Evolutionary conservation across 2,329 filamentous ascomycete species (phyloP).

Genomic region (Curvularia verruculosa): DNA sequence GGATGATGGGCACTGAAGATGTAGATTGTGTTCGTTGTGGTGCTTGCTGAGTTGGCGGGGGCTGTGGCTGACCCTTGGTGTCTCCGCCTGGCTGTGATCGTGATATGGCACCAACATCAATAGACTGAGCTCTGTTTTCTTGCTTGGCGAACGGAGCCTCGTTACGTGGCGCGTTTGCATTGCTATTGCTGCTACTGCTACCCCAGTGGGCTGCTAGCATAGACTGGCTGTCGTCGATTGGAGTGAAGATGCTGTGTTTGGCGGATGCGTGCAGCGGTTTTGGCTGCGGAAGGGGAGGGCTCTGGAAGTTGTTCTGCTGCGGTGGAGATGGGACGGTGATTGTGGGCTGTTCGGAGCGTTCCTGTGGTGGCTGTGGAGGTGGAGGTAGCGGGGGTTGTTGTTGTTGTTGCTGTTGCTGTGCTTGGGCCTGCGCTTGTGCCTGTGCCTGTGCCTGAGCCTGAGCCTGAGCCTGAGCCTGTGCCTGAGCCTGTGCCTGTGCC

Average conservation of each 20-base stretch:
- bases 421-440: conserved; percentile 57
- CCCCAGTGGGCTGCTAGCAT: conserved; percentile 81
- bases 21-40: conserved; percentile 62
- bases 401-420: conserved; percentile 61
- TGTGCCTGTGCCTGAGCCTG: conserved; percentile 12
- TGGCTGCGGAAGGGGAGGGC: conserved; percentile 63
- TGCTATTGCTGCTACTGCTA: conserved; percentile 57
- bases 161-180: conserved; percentile 53
- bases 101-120: conserved; percentile 64
- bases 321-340: conserved; percentile 57
- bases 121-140: conserved; percentile 65
- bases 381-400: conserved; percentile 71
- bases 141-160: conserved; percentile 54
- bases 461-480: conserved; percentile 62
- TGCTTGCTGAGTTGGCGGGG: conserved; percentile 35
- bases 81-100: conserved; percentile 50
- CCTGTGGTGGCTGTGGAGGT: conserved; percentile 74
- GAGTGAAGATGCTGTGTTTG: conserved; percentile 93
- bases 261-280: conserved; percentile 69
- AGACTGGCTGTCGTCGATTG: conserved; percentile 90
- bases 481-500: conserved; percentile 72
- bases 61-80: conserved; percentile 50
- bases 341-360: conserved; percentile 56
- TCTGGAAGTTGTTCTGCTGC: conserved; percentile 60
- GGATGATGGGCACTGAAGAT: conserved; percentile 71